phyloP scores from a whole-genome alignment of 306 rosid species.

The Canavalia ensiformis region DNA sequence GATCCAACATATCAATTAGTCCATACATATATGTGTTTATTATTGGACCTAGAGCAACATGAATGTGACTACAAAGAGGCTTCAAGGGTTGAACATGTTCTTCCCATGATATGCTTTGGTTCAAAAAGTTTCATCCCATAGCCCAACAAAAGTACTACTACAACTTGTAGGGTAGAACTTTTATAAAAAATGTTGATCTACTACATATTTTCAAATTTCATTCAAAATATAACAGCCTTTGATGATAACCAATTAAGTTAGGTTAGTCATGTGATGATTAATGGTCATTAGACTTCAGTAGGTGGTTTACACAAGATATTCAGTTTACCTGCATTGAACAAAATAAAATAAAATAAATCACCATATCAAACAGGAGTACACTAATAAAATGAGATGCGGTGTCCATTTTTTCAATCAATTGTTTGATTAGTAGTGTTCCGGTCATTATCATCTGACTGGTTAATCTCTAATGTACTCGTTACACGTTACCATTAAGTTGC shows the following conservation, averaged over 20 bases:
- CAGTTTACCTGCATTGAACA: background rate
- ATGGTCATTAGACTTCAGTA: background rate
- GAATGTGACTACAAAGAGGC: no score
- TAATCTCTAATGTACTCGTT: background rate
- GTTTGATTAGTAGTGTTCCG: background rate
- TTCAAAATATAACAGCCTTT: background rate
- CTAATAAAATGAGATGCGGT: background rate
- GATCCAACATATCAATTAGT: no score
- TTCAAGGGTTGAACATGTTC: background rate
- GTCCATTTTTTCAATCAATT: background rate
- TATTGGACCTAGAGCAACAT: background rate
- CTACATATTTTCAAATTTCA: background rate
- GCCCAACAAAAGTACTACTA: no score
- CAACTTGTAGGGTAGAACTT: no score
- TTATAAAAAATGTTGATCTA: background rate
- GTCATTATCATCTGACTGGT: constrained; percentile 6
- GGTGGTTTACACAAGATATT: background rate
- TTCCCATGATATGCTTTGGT: background rate
- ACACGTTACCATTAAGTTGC: background rate
- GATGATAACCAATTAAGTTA: background rate
- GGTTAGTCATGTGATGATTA: background rate
- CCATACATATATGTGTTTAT: background rate
- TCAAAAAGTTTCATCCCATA: background rate
- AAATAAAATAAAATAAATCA: background rate
- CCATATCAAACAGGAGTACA: background rate